Percentiles rank a stretch among this genome's conserved stretches.
phyloP scores from a whole-genome alignment of 768 basidiomycete genomes.

The Pisolithus marmoratus region DNA sequence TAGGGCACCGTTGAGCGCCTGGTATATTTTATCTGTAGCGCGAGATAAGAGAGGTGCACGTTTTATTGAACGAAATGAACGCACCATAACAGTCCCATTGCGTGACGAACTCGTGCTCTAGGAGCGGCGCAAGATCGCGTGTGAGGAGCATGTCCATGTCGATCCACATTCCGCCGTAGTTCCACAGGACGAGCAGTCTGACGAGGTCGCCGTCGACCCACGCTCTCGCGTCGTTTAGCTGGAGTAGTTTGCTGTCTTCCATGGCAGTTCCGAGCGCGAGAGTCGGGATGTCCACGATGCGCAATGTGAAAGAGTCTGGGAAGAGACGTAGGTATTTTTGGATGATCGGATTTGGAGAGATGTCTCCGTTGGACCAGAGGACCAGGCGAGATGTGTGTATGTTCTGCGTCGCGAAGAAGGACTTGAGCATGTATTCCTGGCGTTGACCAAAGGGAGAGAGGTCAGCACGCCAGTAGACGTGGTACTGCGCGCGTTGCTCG shows the following conservation, averaged over 20 bases:
- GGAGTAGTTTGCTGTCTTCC: constrained; percentile 54
- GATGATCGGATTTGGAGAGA: constrained; percentile 51
- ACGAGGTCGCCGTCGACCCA: constrained; percentile 96
- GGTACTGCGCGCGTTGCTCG: constrained; percentile 59
- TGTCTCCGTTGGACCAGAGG: constrained; percentile 89
- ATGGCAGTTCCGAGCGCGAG: constrained; percentile 77
- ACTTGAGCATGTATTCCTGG: constrained; percentile 86
- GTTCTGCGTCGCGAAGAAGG: constrained; percentile 91
- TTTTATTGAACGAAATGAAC: neutral
- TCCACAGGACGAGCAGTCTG: constrained; percentile 83
- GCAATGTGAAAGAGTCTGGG: constrained; percentile 66
- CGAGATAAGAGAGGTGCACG: neutral
- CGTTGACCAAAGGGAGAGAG: constrained; percentile 71
- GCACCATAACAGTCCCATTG: constrained; percentile 99
- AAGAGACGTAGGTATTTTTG: constrained; percentile 53
- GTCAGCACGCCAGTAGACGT: constrained; percentile 94
- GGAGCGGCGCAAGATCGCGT: constrained; percentile 74
- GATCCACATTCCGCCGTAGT: constrained; percentile 89
- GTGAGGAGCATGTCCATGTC: constrained; percentile 96
- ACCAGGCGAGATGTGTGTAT: constrained; percentile 59
- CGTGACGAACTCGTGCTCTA: constrained; percentile 93
- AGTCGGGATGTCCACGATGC: constrained; percentile 56
- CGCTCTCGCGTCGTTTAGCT: constrained; percentile 66
- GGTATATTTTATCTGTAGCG: constrained; percentile 58
- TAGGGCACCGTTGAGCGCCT: constrained; percentile 85